A percentile compares a stretch with the other conserved stretches of the same genome.
Conservation (phyloP, 768 basidiomycete genomes). For the Tylopilus intermedius region DNA sequence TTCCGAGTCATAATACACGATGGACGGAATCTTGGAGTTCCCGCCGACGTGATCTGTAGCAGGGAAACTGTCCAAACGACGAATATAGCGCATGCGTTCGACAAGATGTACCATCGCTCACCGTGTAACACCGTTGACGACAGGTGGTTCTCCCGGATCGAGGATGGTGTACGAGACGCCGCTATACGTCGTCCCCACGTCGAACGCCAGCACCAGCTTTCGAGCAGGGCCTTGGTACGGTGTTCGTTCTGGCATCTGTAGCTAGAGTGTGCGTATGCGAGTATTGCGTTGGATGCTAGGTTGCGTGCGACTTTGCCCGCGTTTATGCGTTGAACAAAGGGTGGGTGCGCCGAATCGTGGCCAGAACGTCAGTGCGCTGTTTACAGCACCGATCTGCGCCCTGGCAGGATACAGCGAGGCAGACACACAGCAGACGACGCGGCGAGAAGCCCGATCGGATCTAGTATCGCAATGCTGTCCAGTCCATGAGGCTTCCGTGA, state of each 20-base stretch:
- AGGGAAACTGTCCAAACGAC: slow-evolving; percentile 37
- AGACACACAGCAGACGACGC: not conserved
- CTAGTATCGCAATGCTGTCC: not conserved
- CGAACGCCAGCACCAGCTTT: slow-evolving; percentile 46
- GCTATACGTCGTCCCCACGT: slow-evolving; percentile 50
- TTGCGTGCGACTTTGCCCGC: not conserved
- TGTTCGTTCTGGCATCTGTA: slow-evolving; percentile 27
- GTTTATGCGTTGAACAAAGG: slow-evolving; percentile 1
- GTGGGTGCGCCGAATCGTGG: not conserved
- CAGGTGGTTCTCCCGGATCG: slow-evolving; percentile 26
- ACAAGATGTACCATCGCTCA: slow-evolving; percentile 2
- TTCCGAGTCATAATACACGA: slow-evolving; percentile 41
- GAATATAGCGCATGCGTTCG: not conserved
- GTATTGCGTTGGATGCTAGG: not conserved
- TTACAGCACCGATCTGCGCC: not conserved
- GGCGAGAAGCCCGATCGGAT: slow-evolving; percentile 8
- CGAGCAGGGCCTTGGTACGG: slow-evolving; percentile 39
- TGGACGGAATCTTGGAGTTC: slow-evolving; percentile 47
- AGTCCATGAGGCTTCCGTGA: slow-evolving; percentile 7
- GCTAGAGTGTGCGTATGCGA: not conserved
- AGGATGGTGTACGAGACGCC: slow-evolving; percentile 42
- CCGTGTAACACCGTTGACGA: slow-evolving; percentile 22
- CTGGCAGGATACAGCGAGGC: slow-evolving; percentile 16
- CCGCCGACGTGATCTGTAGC: slow-evolving; percentile 43
- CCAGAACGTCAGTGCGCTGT: not conserved